Evolutionary conservation across 495 filamentous ascomycete species (phyloP), one percentile per base, ranked within the genome.

Genomic region (Cladorrhinum samala): DNA sequence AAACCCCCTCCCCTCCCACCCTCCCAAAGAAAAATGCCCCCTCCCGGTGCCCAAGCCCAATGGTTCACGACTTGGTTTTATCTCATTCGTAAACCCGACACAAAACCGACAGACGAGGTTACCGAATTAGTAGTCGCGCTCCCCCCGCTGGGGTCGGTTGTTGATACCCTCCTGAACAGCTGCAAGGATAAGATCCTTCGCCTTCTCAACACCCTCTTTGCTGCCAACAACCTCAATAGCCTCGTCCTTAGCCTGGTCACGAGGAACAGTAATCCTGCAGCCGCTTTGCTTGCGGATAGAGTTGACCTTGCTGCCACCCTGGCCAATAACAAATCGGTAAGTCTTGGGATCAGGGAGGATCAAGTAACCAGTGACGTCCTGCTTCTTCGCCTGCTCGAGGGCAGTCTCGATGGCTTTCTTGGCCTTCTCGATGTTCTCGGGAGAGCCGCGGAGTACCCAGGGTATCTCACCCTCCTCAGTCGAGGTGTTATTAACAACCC

Each of bases 301-400:
- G 68, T 95, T 96, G 70, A 99, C 91, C 67, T 91, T 88, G 66
- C 81, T 86, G 53, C 93, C 94, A 44, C 87, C 86, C 61, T 84
- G 85, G 19, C 93, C 93, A 52, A 99, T 88, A 38, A 99, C 86
- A 55, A 86, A 86, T 50, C 92, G 83, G 76, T 96, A 94, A 43
- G 87, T 90, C 40, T 81, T 80, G 7, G 94, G 90, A 62, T 97
- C 91, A 0, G 91, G 89, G 18, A 97, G 78, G 59, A 91, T 82
- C 42, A 99, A 79, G 66, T 93, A 96, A 4, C 94, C 93, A 1
- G 82, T 87, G 13, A 78, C 78, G 23, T 78, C 83, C 60, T 88
- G 85, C 63, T 84, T 83, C 46, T 79, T 72, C 1, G 90, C 89
- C 50, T 84, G 72, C 52, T 84, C 77, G 42, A 96, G 73, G 11